Evolutionary conservation across 495 filamentous ascomycete genomes (phyloP).

Genomic region (Aspergillus baeticus): DNA sequence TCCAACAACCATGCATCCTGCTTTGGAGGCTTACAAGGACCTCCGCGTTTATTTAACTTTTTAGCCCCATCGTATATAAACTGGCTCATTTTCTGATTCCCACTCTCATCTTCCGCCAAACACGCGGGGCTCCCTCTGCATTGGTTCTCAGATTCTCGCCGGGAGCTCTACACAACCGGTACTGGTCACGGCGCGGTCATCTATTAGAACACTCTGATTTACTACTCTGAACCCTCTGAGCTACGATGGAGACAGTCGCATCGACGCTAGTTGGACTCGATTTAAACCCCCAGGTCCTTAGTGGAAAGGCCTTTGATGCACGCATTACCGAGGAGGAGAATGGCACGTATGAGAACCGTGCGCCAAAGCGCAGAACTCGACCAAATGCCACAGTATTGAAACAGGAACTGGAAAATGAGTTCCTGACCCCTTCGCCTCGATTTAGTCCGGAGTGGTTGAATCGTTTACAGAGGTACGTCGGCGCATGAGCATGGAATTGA

Average conservation of each 20-base stretch:
- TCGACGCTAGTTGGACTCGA: constrained; percentile 30
- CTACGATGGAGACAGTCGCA: constrained; percentile 30
- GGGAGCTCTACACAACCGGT: too few relatives aligned
- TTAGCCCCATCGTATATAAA: background rate
- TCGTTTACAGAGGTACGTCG: constrained; percentile 69
- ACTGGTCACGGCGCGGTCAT: background rate
- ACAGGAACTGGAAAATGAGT: constrained; percentile 69
- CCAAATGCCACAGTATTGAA: constrained; percentile 57
- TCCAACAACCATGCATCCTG: background rate
- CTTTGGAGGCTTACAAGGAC: background rate
- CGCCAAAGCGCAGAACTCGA: constrained; percentile 55
- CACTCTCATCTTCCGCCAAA: too few relatives aligned
- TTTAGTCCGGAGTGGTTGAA: constrained; percentile 87
- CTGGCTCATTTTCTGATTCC: background rate
- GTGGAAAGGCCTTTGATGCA: constrained; percentile 30
- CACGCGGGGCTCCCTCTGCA: too few relatives aligned
- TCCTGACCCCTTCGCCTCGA: constrained; percentile 69
- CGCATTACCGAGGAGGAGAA: constrained; percentile 36
- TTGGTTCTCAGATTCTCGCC: too few relatives aligned
- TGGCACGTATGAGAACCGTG: constrained; percentile 23
- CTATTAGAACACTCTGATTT: background rate
- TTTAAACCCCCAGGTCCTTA: constrained; percentile 24
- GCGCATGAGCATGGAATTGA: background rate
- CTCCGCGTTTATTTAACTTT: background rate
- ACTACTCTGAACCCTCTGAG: background rate